phyloP scores from a whole-genome alignment of 441 rosid species.

The Adansonia gregorii region DNA sequence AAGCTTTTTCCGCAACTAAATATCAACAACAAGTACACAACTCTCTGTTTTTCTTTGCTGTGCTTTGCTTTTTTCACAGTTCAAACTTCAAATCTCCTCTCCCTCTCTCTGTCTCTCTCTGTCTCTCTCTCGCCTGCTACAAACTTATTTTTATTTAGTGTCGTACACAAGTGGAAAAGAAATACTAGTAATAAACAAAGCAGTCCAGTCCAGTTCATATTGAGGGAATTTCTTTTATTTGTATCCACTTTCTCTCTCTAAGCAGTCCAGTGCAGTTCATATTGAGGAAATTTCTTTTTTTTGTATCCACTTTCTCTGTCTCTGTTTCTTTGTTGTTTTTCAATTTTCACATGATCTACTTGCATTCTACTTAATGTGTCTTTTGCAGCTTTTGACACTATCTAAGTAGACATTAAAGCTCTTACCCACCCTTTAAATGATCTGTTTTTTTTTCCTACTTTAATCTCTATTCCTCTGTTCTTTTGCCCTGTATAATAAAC shows the following conservation, averaged over 20 bases:
- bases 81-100: conserved; percentile 4
- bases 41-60: no score
- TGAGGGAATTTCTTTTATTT: background rate
- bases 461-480: conserved; percentile 8
- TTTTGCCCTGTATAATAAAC: conserved; percentile 27
- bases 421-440: conserved; percentile 10
- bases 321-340: background rate
- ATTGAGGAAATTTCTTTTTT: background rate
- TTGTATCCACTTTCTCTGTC: background rate
- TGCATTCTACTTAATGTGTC: conserved; percentile 33
- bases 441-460: conserved; percentile 23
- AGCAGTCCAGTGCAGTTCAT: conserved; percentile 9
- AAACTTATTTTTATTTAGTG: background rate
- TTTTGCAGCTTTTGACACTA: conserved; percentile 72
- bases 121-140: background rate
- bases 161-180: conserved; percentile 17
- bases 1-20: conserved; percentile 29
- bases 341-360: conserved; percentile 46
- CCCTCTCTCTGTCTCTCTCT: no score
- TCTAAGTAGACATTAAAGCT: conserved; percentile 51
- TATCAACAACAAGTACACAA: conserved; percentile 17
- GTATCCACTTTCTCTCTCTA: background rate
- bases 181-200: background rate
- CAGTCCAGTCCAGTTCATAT: conserved; percentile 6
- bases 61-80: conserved; percentile 4